These are phyloP conservation scores for Fusarium compactum DNA, from an alignment of 2,329 filamentous ascomycete genomes.

Conservation along the genomic window DNA sequence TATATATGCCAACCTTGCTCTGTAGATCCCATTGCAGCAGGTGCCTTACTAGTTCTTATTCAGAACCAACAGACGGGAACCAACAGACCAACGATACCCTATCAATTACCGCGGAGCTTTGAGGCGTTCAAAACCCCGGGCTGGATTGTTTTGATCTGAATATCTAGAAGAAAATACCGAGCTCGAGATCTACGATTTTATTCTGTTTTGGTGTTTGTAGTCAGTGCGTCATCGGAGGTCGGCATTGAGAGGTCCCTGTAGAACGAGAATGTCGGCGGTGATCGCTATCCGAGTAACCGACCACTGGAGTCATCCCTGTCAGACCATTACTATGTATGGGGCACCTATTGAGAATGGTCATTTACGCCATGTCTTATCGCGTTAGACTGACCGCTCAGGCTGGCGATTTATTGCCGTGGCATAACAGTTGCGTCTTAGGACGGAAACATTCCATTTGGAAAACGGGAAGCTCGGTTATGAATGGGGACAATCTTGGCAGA, in stretches of 20 bases:
- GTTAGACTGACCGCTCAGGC: not conserved
- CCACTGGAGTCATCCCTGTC: no score
- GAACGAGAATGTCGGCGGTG: not conserved
- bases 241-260: not conserved
- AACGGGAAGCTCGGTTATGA: not conserved
- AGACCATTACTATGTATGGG: no score
- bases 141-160: fast-evolving
- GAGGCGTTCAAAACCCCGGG: not conserved
- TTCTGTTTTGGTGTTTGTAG: no score
- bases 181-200: not conserved
- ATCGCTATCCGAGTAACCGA: no score
- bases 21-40: not conserved
- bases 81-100: not conserved
- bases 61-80: not conserved
- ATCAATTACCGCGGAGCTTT: not conserved
- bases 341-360: not conserved
- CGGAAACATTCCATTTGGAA: not conserved
- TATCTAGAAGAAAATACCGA: not conserved
- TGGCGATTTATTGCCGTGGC: not conserved
- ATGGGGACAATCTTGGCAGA: not conserved
- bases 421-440: not conserved
- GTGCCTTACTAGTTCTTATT: not conserved
- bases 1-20: not conserved
- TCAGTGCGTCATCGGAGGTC: not conserved
- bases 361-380: not conserved